Conservation (phyloP, 352 stramenopile species). For the Phytophthora parvispora region DNA sequence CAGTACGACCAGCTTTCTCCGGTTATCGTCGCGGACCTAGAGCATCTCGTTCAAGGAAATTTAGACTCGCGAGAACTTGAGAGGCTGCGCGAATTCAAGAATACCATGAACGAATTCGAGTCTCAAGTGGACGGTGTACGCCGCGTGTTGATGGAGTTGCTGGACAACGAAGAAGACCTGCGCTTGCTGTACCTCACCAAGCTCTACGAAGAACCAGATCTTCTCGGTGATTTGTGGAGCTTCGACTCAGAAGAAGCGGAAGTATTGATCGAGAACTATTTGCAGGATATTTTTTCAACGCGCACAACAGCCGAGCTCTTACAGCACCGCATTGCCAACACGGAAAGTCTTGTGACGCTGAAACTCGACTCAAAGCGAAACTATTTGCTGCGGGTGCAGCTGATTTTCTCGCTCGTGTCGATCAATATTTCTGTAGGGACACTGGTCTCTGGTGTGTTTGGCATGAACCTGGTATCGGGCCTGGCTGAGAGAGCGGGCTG, state of each 20-base stretch:
- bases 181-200: constrained; percentile 67
- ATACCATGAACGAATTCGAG: constrained; percentile 71
- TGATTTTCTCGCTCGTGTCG: constrained; percentile 43
- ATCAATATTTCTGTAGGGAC: constrained; percentile 46
- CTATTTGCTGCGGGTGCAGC: constrained; percentile 53
- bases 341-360: constrained; percentile 73
- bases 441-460: constrained; percentile 40
- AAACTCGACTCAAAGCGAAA: constrained; percentile 81
- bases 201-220: constrained; percentile 54
- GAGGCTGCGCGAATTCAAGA: constrained; percentile 65
- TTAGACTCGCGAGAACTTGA: constrained; percentile 56
- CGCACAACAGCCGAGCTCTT: constrained; percentile 67
- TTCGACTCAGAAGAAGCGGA: constrained; percentile 78
- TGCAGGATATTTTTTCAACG: constrained; percentile 82
- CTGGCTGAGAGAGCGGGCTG: constrained; percentile 28
- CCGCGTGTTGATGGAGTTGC: constrained; percentile 58
- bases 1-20: constrained; percentile 52
- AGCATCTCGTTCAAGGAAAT: constrained; percentile 50
- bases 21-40: constrained; percentile 46
- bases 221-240: constrained; percentile 56
- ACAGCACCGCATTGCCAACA: constrained; percentile 74
- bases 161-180: constrained; percentile 74
- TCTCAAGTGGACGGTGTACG: constrained; percentile 62
- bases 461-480: constrained; percentile 46
- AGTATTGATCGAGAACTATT: constrained; percentile 71